Evolutionary conservation across 2,329 filamentous ascomycete species (phyloP).

Genomic region (Aspergillus terreus): DNA sequence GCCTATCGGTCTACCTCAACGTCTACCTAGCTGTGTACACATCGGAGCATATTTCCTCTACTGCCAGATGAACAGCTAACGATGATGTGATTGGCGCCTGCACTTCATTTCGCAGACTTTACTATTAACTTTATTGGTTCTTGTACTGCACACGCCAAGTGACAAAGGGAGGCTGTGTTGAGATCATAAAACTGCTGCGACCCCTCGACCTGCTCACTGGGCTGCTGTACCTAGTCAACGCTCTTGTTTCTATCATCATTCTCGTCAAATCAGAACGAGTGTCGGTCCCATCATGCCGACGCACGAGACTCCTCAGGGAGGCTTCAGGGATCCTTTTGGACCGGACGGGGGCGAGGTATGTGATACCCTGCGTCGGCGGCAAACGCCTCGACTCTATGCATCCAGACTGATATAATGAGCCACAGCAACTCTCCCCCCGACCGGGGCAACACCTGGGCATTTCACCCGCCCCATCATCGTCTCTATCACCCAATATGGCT

Average conservation of each 20-base stretch:
- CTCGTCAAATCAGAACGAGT: conserved; percentile 5
- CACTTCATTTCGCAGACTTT: too few species aligned
- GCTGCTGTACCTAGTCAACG: background rate
- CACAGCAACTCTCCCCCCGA: background rate
- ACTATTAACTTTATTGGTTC: too few species aligned
- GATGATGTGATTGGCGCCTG: too few species aligned
- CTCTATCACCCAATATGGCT: conserved; percentile 23
- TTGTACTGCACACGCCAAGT: too few species aligned
- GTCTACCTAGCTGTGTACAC: too few species aligned
- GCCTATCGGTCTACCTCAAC: too few species aligned
- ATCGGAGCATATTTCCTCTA: too few species aligned
- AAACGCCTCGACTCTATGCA: background rate
- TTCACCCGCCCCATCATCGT: conserved; percentile 8
- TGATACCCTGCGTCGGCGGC: background rate
- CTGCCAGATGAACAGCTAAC: too few species aligned
- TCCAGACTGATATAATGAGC: conserved; percentile 6
- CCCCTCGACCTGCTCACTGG: too few species aligned
- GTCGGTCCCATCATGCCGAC: conserved; percentile 15
- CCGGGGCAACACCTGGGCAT: background rate
- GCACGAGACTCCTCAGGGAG: conserved; percentile 9
- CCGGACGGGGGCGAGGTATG: conserved; percentile 10
- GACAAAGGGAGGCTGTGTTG: too few species aligned
- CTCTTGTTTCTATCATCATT: background rate
- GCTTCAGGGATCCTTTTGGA: conserved; percentile 11
- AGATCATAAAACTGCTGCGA: too few species aligned